Percentiles rank a stretch among this genome's conserved stretches.
Conservation (phyloP, 306 rosid species). For the Citrullus colocynthis region DNA sequence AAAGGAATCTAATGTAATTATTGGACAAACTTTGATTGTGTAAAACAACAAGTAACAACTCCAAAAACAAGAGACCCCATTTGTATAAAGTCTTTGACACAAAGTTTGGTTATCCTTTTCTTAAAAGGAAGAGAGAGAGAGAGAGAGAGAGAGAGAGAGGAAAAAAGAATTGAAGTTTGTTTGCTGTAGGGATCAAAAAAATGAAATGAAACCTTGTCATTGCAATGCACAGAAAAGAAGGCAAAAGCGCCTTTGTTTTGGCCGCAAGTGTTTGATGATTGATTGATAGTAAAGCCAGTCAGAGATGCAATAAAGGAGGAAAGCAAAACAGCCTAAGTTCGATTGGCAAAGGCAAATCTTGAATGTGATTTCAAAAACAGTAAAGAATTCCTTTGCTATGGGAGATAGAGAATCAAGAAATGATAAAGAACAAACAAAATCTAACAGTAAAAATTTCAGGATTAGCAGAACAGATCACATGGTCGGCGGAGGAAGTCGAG, state of each 20-base stretch:
- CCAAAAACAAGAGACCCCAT: not conserved
- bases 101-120: not conserved
- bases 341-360: not conserved
- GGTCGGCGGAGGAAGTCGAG: not conserved
- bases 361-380: not conserved
- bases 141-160: not conserved
- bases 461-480: not conserved
- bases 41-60: not conserved
- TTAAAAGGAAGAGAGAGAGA: not conserved
- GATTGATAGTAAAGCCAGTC: not conserved
- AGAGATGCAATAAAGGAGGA: not conserved
- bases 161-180: not conserved
- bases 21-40: not conserved
- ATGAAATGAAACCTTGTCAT: not conserved
- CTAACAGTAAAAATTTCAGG: not conserved
- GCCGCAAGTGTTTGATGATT: not conserved
- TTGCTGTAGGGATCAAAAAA: not conserved
- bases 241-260: not conserved
- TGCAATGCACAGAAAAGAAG: not conserved
- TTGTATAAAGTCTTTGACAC: not conserved
- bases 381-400: not conserved
- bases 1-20: constrained; percentile 7
- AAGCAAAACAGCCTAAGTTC: not conserved
- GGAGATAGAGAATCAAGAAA: not conserved
- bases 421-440: not conserved